Evolutionary conservation across 257 asterid genomes (phyloP).

Genomic region (Linderniella brevidens): DNA sequence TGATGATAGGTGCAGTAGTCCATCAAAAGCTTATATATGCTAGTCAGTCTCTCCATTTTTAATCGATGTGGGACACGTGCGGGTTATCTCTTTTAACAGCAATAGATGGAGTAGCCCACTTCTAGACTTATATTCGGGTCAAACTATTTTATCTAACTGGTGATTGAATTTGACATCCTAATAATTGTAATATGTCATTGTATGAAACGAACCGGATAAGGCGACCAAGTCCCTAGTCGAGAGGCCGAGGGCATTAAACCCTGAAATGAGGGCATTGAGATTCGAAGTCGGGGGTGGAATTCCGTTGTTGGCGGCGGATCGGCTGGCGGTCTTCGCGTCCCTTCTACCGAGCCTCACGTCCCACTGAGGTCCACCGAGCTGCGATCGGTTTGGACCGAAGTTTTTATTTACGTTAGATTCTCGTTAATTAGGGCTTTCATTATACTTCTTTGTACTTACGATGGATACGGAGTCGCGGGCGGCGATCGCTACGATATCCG

Average conservation of each 20-base stretch:
- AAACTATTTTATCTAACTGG: no score
- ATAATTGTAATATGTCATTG: no score
- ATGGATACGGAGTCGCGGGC: slow-evolving; percentile 58
- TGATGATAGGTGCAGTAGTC: no score
- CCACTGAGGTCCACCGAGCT: slow-evolving; percentile 82
- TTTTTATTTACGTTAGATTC: no score
- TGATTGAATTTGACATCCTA: no score
- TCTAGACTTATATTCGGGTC: no score
- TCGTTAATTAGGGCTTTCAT: no score
- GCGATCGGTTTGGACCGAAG: not conserved
- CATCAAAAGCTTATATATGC: no score
- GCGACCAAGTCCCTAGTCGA: slow-evolving; percentile 65
- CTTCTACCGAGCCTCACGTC: slow-evolving; percentile 64
- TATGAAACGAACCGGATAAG: slow-evolving; percentile 34
- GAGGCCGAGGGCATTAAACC: slow-evolving; percentile 53
- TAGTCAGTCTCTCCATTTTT: no score
- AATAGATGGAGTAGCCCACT: no score
- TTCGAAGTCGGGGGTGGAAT: slow-evolving; percentile 83
- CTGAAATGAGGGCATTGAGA: slow-evolving; percentile 43
- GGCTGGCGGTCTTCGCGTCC: slow-evolving; percentile 75
- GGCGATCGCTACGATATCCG: slow-evolving; percentile 58
- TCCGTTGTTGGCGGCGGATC: slow-evolving; percentile 51
- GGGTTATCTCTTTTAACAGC: no score
- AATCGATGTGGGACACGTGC: no score
- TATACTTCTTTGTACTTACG: slow-evolving; percentile 17